Base-by-base conservation (phyloP, 1,284 basidiomycete genomes). In the Chalciporus sp. region DNA sequence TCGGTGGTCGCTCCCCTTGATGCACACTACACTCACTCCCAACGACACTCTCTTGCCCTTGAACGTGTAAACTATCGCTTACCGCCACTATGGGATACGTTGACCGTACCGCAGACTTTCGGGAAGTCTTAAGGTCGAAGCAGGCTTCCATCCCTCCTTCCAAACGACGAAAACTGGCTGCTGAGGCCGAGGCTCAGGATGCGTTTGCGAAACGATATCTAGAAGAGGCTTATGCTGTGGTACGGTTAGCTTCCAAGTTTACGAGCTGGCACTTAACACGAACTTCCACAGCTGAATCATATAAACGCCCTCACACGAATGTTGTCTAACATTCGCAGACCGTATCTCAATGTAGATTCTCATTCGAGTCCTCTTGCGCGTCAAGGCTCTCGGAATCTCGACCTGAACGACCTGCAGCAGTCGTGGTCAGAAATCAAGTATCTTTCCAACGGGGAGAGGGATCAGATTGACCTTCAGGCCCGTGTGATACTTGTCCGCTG, bases 401-500 rank as follows among this genome's bases (percentile, higher is more conserved):
- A 91, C 70, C 64, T 88, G 11, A 75, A 70, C 45, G 75, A 75
- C 47, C 65, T 74, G 19, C 78, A 81, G 51, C 76, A 80, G 52
- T 74, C 78, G 27, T 92, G 88, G 87, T 72, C 82, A 12, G 82
- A 83, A 52, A 78, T 93, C 43, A 84, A 83, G 55, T 77, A 87
- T 65, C 79, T 96, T 14, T 85, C 83, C 23, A 93, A 95, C 63
- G 84, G 90, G 57, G 92, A 96, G 69, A 78, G 94, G 49, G 93
- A 95, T 72, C 90, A 95, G 71, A 90, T 96, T 56, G 94, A 96
- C 75, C 76, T 94, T 58, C 92, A 95, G 68, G 88, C 92, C 27
- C 86, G 89, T 57, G 80, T 92, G 55, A 87, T 94, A 49, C 76
- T 96, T 53, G 84, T 85, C 49, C 84, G 86, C 52, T 94, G 91